Percentiles rank a stretch among this genome's conserved stretches.
Conservation (phyloP, 106 monocot species). For the Agapanthus africanus region DNA sequence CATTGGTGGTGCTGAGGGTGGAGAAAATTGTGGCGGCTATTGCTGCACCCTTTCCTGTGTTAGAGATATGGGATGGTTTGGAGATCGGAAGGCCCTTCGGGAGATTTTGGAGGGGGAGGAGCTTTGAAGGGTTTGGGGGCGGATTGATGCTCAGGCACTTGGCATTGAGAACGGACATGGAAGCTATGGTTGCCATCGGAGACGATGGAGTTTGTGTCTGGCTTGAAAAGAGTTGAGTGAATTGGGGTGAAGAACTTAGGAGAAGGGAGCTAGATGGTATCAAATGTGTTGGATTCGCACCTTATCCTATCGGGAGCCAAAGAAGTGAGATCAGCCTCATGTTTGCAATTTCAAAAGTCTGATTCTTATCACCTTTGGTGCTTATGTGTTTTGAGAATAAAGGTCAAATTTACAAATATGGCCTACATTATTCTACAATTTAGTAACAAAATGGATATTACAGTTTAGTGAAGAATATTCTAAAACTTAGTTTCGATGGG, state of each 20-base stretch:
- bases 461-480: slow-evolving; percentile 8
- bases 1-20: slow-evolving; percentile 36
- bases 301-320: slow-evolving; percentile 25
- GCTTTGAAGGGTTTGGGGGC: slow-evolving; percentile 11
- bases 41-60: slow-evolving; percentile 18
- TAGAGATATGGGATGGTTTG: slow-evolving; percentile 8
- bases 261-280: slow-evolving; percentile 11
- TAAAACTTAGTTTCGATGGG: too few relatives aligned
- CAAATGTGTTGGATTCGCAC: slow-evolving; percentile 20
- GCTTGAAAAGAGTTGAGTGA: not conserved
- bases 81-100: slow-evolving; percentile 14
- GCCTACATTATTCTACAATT: not conserved
- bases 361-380: slow-evolving; percentile 12
- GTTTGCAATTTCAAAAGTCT: not conserved
- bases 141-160: slow-evolving; percentile 32
- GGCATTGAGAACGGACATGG: slow-evolving; percentile 65
- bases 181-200: slow-evolving; percentile 48
- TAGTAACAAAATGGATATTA: not conserved
- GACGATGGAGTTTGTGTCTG: not conserved
- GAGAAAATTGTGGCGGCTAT: slow-evolving; percentile 73
- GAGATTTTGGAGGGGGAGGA: slow-evolving; percentile 27
- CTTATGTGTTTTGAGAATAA: not conserved
- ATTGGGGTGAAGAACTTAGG: not conserved
- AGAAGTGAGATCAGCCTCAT: slow-evolving; percentile 15
- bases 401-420: not conserved